Evolutionary conservation across 2,329 filamentous ascomycete genomes (phyloP), one percentile per base, ranked within the genome.

Genomic region (Dactylellina haptotyla): DNA sequence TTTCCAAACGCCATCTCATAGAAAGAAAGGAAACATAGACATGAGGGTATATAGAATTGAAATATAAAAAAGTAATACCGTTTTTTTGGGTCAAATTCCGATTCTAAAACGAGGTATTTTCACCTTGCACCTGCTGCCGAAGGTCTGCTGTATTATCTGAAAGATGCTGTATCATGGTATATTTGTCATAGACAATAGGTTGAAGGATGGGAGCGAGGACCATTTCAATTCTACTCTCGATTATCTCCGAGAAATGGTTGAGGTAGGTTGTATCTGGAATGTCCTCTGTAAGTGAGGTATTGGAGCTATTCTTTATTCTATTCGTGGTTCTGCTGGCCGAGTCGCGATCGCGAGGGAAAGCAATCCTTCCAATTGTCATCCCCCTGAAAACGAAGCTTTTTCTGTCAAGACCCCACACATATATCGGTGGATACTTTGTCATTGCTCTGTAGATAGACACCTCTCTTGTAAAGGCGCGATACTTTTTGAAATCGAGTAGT

Each of bases 401-500:
- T 18, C 54, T 25, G 61, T 73, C 61, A 9, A 73, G 53, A n/a
- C 53, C 51, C 54, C 59, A 66, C n/a, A 73, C 61, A 39, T 61
- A 73, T 23, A 46, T 73, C n/a, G 69, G 69, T 12, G 69, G 69
- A 14, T 61, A 66, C 46, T 62, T 73, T 9, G 54, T 54, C 54
- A 66, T 56, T 4, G 46, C 10, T 30, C 69, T 45, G 53, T 56
- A 73, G 20, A 66, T 10, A 10, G 46, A 61, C 1, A 66, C 48
- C 30, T 73, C 69, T 37, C 57, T 65, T 16, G 62, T 46, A n/a
- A 73, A 73, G 26, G 53, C 23, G 34, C 69, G 69, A 39, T 54
- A 73, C 25, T 73, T 73, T 51, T 73, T 73, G 39, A 73, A 73
- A 32, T 73, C 69, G 4, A 73, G 61, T 1, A 73, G 61, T 0